A percentile compares a stretch with the other conserved stretches of the same genome.
phyloP scores from a whole-genome alignment of 371 early-diverging fungal species.

The Saksenaea vasiformis region DNA sequence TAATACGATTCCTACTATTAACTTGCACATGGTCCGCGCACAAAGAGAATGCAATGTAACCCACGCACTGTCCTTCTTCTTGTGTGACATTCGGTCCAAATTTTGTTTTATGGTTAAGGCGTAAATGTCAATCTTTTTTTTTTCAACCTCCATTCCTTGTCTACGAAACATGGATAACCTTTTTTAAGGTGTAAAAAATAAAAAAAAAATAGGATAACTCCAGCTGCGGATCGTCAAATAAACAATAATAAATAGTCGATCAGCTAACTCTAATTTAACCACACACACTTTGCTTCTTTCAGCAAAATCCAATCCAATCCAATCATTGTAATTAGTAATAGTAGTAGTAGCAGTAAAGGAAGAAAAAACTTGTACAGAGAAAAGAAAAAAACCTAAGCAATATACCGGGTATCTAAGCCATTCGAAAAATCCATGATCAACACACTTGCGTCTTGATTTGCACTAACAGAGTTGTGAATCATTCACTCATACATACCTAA shows the following conservation, averaged over 20 bases:
- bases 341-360: not conserved
- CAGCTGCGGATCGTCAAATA: too few relatives aligned
- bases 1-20: too few relatives aligned
- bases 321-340: too few relatives aligned
- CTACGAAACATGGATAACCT: too few relatives aligned
- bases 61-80: conserved; percentile 2
- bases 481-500: not conserved
- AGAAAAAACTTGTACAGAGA: not conserved
- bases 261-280: too few relatives aligned
- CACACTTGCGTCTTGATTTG: conserved; percentile 71
- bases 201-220: too few relatives aligned
- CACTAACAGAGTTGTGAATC: not conserved
- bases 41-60: not conserved
- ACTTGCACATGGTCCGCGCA: not conserved
- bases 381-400: not conserved
- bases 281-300: too few relatives aligned
- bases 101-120: not conserved
- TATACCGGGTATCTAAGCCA: conserved; percentile 52
- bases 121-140: not conserved
- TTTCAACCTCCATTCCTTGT: too few relatives aligned
- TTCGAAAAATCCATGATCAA: conserved; percentile 82
- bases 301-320: too few relatives aligned
- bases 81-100: not conserved
- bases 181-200: too few relatives aligned
- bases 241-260: too few relatives aligned